Evolutionary conservation across 2,329 filamentous ascomycete genomes (phyloP).

Genomic region (Fusarium decemcellulare): DNA sequence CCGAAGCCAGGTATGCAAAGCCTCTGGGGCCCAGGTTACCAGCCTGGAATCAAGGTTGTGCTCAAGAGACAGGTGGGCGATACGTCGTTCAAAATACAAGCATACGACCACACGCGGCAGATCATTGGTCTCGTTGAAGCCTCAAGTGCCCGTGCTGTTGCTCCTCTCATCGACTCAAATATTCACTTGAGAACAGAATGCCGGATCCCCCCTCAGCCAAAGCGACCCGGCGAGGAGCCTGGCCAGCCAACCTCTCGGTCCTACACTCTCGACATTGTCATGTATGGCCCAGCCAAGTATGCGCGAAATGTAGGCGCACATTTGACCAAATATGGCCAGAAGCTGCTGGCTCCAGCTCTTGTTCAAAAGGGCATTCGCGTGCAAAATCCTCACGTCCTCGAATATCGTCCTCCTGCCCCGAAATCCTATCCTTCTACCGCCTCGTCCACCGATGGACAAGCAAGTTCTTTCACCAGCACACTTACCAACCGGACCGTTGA

Average conservation of each 20-base stretch:
- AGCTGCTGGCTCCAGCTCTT: conserved; percentile 75
- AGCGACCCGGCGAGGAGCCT: conserved; percentile 72
- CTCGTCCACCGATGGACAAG: conserved; percentile 43
- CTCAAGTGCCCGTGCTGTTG: conserved; percentile 76
- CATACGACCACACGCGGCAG: conserved; percentile 78
- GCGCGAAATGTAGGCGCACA: conserved; percentile 76
- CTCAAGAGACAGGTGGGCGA: conserved; percentile 73
- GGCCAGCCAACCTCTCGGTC: conserved; percentile 73
- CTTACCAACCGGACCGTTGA: conserved; percentile 77
- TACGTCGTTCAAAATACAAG: conserved; percentile 73
- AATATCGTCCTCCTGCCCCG: conserved; percentile 59
- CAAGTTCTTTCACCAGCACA: conserved; percentile 45
- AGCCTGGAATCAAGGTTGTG: conserved; percentile 82
- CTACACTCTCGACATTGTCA: conserved; percentile 78
- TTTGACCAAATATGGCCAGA: conserved; percentile 74
- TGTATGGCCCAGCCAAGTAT: conserved; percentile 83
- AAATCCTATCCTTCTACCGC: conserved; percentile 47
- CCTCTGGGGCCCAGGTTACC: conserved; percentile 71
- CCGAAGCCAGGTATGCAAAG: conserved; percentile 74
- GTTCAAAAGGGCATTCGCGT: conserved; percentile 79
- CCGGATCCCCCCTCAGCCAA: conserved; percentile 77
- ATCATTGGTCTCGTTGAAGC: conserved; percentile 84
- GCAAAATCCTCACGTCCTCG: conserved; percentile 80
- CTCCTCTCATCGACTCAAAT: conserved; percentile 79
- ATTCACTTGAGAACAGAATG: conserved; percentile 79